Evolutionary conservation across 495 filamentous ascomycete species (phyloP).

Genomic region (Penicillium antarcticum): DNA sequence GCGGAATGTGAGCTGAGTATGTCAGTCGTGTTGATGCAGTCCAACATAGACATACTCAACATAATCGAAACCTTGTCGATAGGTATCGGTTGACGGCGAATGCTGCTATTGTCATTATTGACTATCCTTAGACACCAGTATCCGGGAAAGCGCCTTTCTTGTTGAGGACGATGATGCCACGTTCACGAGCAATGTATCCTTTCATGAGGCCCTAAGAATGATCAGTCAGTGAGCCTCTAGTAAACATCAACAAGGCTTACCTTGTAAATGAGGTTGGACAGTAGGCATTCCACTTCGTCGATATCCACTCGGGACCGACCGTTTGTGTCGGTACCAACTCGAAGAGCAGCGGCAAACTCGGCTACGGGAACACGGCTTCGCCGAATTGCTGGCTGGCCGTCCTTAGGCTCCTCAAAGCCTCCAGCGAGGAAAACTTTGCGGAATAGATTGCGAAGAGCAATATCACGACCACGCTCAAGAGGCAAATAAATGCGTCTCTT

Average conservation of each 20-base stretch:
- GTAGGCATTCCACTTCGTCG: constrained; percentile 92
- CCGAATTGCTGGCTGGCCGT: constrained; percentile 57
- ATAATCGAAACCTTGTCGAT: no score
- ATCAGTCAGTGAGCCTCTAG: constrained; percentile 7
- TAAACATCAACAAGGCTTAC: constrained; percentile 41
- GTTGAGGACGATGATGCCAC: constrained; percentile 83
- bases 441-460: constrained; percentile 83
- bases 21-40: no score
- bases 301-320: constrained; percentile 66
- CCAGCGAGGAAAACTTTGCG: constrained; percentile 83
- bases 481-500: constrained; percentile 94
- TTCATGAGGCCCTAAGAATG: constrained; percentile 79
- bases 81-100: no score
- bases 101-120: not conserved
- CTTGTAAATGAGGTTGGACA: constrained; percentile 97
- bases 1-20: no score
- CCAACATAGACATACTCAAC: no score
- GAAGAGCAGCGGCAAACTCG: constrained; percentile 70
- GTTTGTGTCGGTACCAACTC: constrained; percentile 48
- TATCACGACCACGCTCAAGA: constrained; percentile 85
- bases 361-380: constrained; percentile 75
- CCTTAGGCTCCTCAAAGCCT: constrained; percentile 72
- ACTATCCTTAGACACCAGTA: constrained; percentile 67
- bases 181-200: constrained; percentile 91
- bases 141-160: constrained; percentile 91